Evolutionary conservation across 75 land plant species (phyloP).

Genomic region (Larix kaempferi): DNA sequence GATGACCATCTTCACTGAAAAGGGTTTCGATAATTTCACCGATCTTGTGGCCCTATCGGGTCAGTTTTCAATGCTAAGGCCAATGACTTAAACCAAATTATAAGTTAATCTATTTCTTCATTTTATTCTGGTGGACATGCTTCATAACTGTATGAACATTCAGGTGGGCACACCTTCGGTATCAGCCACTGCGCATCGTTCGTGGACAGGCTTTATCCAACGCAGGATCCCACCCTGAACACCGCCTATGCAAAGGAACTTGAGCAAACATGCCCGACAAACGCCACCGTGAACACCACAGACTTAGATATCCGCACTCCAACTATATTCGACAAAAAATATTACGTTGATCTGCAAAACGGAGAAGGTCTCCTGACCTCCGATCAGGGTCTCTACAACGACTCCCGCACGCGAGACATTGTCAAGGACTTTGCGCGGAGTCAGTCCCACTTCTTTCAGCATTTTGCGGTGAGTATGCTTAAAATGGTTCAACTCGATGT

Average conservation of each 20-base stretch:
- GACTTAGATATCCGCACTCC: conserved; percentile 37
- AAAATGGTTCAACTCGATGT: no score
- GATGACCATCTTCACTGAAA: no score
- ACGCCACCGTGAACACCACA: conserved; percentile 18
- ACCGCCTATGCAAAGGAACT: conserved; percentile 33
- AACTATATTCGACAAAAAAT: conserved; percentile 59
- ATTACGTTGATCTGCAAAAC: conserved; percentile 51
- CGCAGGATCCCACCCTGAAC: neutral
- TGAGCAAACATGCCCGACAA: conserved; percentile 25
- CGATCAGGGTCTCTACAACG: conserved; percentile 52
- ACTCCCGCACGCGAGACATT: conserved; percentile 27
- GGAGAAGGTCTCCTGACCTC: conserved; percentile 58
- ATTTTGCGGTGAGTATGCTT: no score
- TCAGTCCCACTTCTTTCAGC: conserved; percentile 32
- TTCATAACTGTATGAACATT: no score
- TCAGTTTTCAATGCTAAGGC: neutral
- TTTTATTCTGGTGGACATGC: no score
- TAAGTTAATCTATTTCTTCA: no score
- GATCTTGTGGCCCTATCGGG: no score
- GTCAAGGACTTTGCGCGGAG: conserved; percentile 40
- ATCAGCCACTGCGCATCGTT: no score
- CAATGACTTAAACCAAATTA: no score
- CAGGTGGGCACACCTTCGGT: no score
- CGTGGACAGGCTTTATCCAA: no score
- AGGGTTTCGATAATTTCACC: neutral